These are phyloP conservation scores for Polygonum aviculare DNA, from an alignment of 148 eudicot species.

Conservation along the genomic window DNA sequence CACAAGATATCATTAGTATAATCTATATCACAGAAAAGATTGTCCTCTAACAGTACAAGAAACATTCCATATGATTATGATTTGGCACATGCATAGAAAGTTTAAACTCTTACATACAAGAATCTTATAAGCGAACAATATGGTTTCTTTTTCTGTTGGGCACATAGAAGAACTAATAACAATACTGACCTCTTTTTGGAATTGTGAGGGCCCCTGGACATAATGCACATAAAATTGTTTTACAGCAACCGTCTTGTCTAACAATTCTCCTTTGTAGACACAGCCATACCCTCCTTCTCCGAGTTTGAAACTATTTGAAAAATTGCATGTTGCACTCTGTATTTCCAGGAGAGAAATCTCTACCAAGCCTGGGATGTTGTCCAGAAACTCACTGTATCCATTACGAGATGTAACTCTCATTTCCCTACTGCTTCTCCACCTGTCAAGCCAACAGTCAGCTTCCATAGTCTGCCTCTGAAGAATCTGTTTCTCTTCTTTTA, in stretches of 20 bases:
- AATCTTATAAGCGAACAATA: background rate
- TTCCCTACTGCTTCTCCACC: constrained; percentile 53
- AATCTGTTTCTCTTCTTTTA: constrained; percentile 52
- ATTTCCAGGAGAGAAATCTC: constrained; percentile 57
- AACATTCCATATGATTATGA: background rate
- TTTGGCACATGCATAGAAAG: background rate
- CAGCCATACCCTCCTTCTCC: constrained; percentile 48
- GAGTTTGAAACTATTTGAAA: constrained; percentile 70
- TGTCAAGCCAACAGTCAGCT: constrained; percentile 64
- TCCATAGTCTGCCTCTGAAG: constrained; percentile 50
- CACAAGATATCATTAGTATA: background rate
- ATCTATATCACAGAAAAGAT: background rate
- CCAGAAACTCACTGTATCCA: constrained; percentile 24
- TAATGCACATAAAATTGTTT: constrained; percentile 50
- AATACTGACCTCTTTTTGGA: constrained; percentile 53
- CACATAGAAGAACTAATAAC: background rate
- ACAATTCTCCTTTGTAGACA: constrained; percentile 78
- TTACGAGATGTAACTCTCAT: constrained; percentile 18
- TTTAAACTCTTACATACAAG: background rate
- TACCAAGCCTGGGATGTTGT: constrained; percentile 31
- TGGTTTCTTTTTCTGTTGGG: too few species aligned
- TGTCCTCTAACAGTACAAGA: background rate
- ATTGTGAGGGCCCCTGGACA: constrained; percentile 51
- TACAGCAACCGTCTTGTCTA: constrained; percentile 56
- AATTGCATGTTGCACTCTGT: constrained; percentile 75